Evolutionary conservation across 352 stramenopile species (phyloP).

Genomic region (Plasmopara halstedii): DNA sequence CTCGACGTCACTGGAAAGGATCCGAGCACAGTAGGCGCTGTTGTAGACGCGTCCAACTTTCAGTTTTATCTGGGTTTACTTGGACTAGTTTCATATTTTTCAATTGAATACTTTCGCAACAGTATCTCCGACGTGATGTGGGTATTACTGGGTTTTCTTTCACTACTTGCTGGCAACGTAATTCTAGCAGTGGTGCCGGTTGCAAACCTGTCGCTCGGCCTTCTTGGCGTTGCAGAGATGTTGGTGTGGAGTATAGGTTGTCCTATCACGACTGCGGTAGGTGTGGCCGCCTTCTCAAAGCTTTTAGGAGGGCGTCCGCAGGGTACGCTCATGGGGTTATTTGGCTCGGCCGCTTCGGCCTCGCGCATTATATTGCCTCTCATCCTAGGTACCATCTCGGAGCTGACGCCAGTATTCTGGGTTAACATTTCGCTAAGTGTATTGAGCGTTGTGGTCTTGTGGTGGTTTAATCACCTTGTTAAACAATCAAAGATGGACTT

Average conservation of each 20-base stretch:
- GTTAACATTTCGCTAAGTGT: conserved; percentile 58
- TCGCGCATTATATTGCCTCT: conserved; percentile 72
- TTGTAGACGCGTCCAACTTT: conserved; percentile 72
- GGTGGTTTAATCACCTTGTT: too few relatives aligned
- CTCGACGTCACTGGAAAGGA: conserved; percentile 58
- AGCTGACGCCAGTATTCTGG: conserved; percentile 65
- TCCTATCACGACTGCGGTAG: conserved; percentile 67
- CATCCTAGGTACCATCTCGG: conserved; percentile 53
- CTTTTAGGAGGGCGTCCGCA: conserved; percentile 64
- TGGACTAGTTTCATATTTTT: conserved; percentile 70
- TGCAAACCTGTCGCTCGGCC: conserved; percentile 40
- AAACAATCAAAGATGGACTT: too few relatives aligned
- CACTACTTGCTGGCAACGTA: conserved; percentile 53
- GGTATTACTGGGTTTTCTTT: conserved; percentile 61
- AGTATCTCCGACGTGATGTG: conserved; percentile 57
- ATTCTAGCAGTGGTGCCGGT: conserved; percentile 39
- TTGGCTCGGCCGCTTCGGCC: conserved; percentile 63
- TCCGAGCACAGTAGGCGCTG: conserved; percentile 35
- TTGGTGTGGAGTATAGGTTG: conserved; percentile 78
- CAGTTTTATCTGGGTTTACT: conserved; percentile 74
- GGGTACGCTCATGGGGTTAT: conserved; percentile 71
- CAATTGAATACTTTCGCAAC: conserved; percentile 70
- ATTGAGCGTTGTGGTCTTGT: conserved; percentile 48
- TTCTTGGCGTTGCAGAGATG: conserved; percentile 46
- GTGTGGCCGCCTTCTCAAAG: conserved; percentile 71